Evolutionary conservation across 2,329 filamentous ascomycete genomes (phyloP), one percentile per base, ranked within the genome.

Genomic region (Hypoxylon sp.): DNA sequence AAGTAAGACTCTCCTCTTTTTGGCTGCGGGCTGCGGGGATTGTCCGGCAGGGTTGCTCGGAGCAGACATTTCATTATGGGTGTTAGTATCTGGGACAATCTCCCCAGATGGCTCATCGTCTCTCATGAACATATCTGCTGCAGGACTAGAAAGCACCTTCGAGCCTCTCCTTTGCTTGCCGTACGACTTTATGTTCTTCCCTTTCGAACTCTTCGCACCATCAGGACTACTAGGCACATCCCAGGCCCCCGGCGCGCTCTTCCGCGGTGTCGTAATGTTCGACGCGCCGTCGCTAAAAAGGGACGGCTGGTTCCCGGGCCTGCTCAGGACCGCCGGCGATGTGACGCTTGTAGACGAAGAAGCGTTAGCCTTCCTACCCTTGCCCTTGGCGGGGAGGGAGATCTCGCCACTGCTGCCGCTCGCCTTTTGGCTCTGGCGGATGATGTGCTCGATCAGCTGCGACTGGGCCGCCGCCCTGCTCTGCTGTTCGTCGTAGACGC

Each of bases 221-320:
- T 72, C 73, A 6, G 70, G 64, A 47, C 74, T 76, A 52, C 73
- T 75, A n/a, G 74, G 74, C 4, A 76, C 67, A n/a, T 76, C 74
- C 74, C 74, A 76, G 56, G 72, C 72, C 15, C 69, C 65, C 7
- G 65, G 67, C 15, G 52, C 44, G 46, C 68, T 72, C 63, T 72
- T 75, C 28, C 63, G 64, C 13, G 72, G 74, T 11, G 72, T 74
- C 15, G 70, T 75, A n/a, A 74, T 34, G 37, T 69, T 61, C 5
- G 71, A 70, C 10, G 61, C 68, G 30, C 62, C 68, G 28, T 70
- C 71, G 51, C 65, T 69, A 6, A 70, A 59, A 37, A 67, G 62
- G 10, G 44, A 62, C 20, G 32, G 50, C 5, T 67, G 67, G 17
- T 69, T 70, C 17, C 58, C 48, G 22, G 53, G 65, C 32, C 59